Conservation (phyloP, 345 rosid genomes). For the Euphorbia peplus region DNA sequence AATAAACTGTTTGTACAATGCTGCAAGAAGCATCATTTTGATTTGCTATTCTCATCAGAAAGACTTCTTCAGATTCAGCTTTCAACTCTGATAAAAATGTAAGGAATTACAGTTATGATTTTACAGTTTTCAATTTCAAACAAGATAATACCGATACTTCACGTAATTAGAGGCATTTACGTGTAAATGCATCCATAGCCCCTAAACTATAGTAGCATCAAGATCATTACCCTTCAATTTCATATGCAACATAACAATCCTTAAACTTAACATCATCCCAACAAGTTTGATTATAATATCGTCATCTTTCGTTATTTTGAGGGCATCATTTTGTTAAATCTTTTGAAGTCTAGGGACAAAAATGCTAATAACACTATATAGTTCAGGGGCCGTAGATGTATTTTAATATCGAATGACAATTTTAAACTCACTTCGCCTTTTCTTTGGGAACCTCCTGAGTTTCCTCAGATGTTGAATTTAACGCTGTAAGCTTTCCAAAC, state of each 20-base stretch:
- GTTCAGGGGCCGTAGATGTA: no score
- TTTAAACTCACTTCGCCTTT: constrained; percentile 58
- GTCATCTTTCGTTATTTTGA: no score
- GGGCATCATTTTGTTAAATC: no score
- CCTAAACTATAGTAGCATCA: no score
- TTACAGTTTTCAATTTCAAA: not conserved
- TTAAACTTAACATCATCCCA: no score
- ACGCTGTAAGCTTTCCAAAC: constrained; percentile 65
- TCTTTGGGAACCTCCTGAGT: constrained; percentile 47
- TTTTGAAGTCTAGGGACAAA: no score
- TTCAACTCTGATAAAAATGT: constrained; percentile 30
- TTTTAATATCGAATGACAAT: not conserved
- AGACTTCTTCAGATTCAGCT: constrained; percentile 23
- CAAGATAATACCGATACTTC: not conserved
- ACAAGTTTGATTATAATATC: no score
- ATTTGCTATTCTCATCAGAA: not conserved
- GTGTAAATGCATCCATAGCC: no score
- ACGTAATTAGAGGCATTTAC: not conserved
- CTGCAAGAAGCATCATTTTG: constrained; percentile 6
- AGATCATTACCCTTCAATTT: no score
- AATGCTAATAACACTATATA: no score
- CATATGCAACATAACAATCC: no score
- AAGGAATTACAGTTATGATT: not conserved
- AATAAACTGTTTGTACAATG: not conserved
- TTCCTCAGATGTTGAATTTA: constrained; percentile 45